Conservation (phyloP, 768 basidiomycete genomes). For the Strobilomyces confusus region DNA sequence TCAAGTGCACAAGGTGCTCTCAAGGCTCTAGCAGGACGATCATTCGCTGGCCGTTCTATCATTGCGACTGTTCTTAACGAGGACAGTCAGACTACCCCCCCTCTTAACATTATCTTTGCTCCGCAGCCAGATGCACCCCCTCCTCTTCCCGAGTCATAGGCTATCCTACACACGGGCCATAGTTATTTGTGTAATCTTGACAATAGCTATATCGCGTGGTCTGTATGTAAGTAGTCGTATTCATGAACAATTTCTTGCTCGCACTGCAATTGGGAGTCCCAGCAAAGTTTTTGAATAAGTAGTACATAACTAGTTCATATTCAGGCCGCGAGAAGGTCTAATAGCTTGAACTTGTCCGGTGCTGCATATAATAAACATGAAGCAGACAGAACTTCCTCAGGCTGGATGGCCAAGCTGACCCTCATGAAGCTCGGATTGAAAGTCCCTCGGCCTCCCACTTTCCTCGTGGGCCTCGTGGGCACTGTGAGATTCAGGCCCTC, state of each 20-base stretch:
- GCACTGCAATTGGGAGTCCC: too few species aligned
- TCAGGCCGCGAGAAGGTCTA: too few species aligned
- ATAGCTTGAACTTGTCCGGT: too few species aligned
- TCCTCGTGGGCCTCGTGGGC: too few species aligned
- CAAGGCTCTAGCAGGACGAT: slow-evolving; percentile 84
- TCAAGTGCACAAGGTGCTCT: slow-evolving; percentile 67
- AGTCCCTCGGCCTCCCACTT: too few species aligned
- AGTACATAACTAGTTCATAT: too few species aligned
- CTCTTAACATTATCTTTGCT: slow-evolving; percentile 77
- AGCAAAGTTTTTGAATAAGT: too few species aligned
- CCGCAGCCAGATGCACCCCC: slow-evolving; percentile 81
- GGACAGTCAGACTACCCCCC: slow-evolving; percentile 82
- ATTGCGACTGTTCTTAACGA: slow-evolving; percentile 81
- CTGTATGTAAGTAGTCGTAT: slow-evolving; percentile 21
- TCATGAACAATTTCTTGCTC: slow-evolving; percentile 3
- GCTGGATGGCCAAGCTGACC: too few species aligned
- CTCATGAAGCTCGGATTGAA: neutral
- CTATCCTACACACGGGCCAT: neutral
- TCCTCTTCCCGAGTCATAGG: slow-evolving; percentile 51
- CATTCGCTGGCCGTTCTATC: slow-evolving; percentile 82
- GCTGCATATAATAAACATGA: too few species aligned
- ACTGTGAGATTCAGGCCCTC: neutral
- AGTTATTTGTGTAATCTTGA: slow-evolving; percentile 9
- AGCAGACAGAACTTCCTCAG: too few species aligned
- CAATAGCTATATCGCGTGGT: slow-evolving; percentile 15